Evolutionary conservation across 2,329 filamentous ascomycete species (phyloP).

Genomic region (Talaromyces sp.): DNA sequence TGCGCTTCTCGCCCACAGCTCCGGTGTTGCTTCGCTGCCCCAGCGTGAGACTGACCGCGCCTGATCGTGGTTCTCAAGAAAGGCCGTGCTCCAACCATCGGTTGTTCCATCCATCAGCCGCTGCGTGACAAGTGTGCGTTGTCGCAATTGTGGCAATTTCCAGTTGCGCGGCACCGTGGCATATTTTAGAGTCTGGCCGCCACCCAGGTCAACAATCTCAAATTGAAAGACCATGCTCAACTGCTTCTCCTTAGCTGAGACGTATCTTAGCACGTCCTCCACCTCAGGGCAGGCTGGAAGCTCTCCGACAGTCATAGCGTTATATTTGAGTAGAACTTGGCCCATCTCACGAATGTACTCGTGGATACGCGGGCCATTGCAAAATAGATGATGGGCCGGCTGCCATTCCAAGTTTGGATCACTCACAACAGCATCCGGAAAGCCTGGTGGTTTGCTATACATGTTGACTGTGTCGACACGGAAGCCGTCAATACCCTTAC

Average conservation of each 20-base stretch:
- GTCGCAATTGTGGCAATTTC: constrained; percentile 47
- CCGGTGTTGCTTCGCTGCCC: constrained; percentile 43
- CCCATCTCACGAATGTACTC: constrained; percentile 51
- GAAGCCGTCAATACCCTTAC: constrained; percentile 63
- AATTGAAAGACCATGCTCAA: constrained; percentile 68
- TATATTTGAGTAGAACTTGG: constrained; percentile 50
- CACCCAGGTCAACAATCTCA: constrained; percentile 56
- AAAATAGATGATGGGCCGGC: constrained; percentile 40
- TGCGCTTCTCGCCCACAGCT: constrained; percentile 42
- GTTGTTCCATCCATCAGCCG: constrained; percentile 38
- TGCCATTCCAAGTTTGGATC: constrained; percentile 27
- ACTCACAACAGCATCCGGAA: constrained; percentile 43
- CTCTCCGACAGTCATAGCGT: constrained; percentile 57
- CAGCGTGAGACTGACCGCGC: constrained; percentile 53
- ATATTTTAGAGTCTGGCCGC: constrained; percentile 43
- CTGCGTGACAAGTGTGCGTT: constrained; percentile 42
- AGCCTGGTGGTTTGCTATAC: constrained; percentile 58
- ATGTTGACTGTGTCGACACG: constrained; percentile 69
- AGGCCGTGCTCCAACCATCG: constrained; percentile 53
- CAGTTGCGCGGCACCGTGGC: constrained; percentile 44
- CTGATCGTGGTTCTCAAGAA: constrained; percentile 62
- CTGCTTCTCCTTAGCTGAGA: constrained; percentile 5
- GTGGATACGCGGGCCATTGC: constrained; percentile 55
- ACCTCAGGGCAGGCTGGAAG: constrained; percentile 53
- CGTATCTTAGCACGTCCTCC: constrained; percentile 37